Conservation (phyloP, 1,284 basidiomycete genomes). For the Porodaedalea pini region DNA sequence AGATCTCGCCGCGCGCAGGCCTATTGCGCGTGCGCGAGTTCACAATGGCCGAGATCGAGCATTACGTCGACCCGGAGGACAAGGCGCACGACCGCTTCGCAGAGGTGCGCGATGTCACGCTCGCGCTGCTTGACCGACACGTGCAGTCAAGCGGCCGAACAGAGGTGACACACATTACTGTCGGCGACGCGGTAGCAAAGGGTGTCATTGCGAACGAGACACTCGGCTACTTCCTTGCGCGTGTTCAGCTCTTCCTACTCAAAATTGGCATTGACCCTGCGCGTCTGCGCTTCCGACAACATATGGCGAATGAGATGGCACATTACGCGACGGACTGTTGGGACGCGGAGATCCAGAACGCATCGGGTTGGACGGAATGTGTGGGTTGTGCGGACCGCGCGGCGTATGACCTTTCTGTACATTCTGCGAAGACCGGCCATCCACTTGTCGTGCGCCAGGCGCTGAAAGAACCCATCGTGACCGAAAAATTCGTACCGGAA, state of each 20-base stretch:
- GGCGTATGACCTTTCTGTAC: slow-evolving; percentile 83
- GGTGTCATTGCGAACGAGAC: slow-evolving; percentile 96
- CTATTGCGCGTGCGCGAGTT: slow-evolving; percentile 97
- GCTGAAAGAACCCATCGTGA: slow-evolving; percentile 76
- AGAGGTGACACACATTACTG: slow-evolving; percentile 61
- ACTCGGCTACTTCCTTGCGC: slow-evolving; percentile 94
- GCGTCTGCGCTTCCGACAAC: slow-evolving; percentile 91
- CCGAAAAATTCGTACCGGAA: slow-evolving; percentile 70
- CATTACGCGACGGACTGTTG: slow-evolving; percentile 99
- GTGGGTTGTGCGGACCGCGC: slow-evolving; percentile 99
- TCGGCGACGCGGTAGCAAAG: slow-evolving; percentile 87
- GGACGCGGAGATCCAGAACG: slow-evolving; percentile 97
- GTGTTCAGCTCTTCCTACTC: slow-evolving; percentile 87
- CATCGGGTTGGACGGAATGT: slow-evolving; percentile 97
- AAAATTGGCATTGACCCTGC: slow-evolving; percentile 91
- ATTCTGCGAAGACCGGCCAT: slow-evolving; percentile 60
- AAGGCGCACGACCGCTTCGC: slow-evolving; percentile 85
- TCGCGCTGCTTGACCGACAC: slow-evolving; percentile 80
- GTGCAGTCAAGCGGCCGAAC: slow-evolving; percentile 79
- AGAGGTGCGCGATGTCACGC: slow-evolving; percentile 74
- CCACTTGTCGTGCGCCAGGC: slow-evolving; percentile 81
- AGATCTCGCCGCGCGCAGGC: slow-evolving; percentile 95
- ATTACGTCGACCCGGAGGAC: slow-evolving; percentile 94
- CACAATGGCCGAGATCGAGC: slow-evolving; percentile 99
- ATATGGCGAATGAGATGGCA: slow-evolving; percentile 98